Evolutionary conservation across 2,329 filamentous ascomycete species (phyloP), one percentile per base, ranked within the genome.

Genomic region (Plenodomus tracheiphilus): DNA sequence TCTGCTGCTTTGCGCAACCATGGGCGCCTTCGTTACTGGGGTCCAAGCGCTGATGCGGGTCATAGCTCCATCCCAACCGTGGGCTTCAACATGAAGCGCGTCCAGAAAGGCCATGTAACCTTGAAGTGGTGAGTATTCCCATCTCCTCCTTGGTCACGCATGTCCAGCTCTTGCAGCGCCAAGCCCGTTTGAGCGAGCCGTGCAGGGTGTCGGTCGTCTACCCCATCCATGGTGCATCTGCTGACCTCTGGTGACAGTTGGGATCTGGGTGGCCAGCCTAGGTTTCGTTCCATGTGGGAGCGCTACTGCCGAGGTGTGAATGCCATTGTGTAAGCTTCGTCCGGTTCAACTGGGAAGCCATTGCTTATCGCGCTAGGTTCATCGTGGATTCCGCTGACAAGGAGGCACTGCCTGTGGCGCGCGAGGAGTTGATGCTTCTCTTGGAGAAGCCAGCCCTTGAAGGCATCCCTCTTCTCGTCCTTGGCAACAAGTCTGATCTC

Each of bases 201-300:
- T 62, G 61, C 60, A 59, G 60, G 58, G 55, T 62, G 59, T 57
- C 58, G 56, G 58, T 58, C 64, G 62, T 62, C 49, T 65, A 56
- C 59, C 64, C 56, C 54, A 53, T 60, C 55, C 44, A 49, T 47
- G 46, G 51, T 55, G 54, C 56, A 58, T 62, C 67, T 64, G 68
- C 69, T 71, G 69, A 72, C 72, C 66, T 71, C 49, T 52, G 56
- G 54, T 59, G 53, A 58, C 62, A 86, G 84, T 76, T 99, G 94
- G 94, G 94, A 99, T 78, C 85, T 99, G 58, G 94, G 94, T 63
- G 94, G 94, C 45, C 94, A 99, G 77, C 93, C 94, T 64, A 85
- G 93, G 59, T 99, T 97, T 78, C 89, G 94, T 68, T 89, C 90
- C 62, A 99, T 99, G 94, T 99, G 94, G 94, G 94, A 99, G 80